Evolutionary conservation across 2,329 filamentous ascomycete genomes (phyloP), one percentile per base, ranked within the genome.

Genomic region (Epichloe brachyelytri): DNA sequence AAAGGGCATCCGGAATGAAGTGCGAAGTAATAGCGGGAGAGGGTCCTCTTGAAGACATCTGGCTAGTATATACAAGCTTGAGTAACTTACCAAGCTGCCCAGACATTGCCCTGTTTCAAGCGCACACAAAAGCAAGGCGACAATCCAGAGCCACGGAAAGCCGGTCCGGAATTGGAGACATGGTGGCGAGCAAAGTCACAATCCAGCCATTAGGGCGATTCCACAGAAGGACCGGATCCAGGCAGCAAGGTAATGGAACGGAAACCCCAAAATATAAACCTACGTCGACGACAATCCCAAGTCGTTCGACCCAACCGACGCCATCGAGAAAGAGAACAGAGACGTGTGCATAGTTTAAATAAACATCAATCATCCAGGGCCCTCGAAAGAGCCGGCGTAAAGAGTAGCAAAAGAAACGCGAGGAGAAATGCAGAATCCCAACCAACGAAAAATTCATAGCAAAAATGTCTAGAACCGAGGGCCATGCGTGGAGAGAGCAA

Each of bases 51-150:
- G 64, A 65, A 68, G 56, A 60, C 59, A 64, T 62, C 68, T 71
- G 68, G 68, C 65, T 65, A 66, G 68, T 73, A 76, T 74, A 71
- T 75, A 76, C 73, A 76, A 69, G 70, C 69, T 69, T 65, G 63
- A 64, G 65, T 61, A 60, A 70, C 73, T 75, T 68, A 76, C 73
- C 73, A 72, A 69, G 72, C 73, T 76, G 73, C 73, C 74, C 71
- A 64, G 71, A 70, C 63, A 60, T 63, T 60, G 62, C 64, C 65
- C 58, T 57, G 59, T 56, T 57, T 43, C 4, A 30, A 22, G 12
- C 43, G 36, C 43, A 46, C 62, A 57, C 17, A 51, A 47, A 37
- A 36, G 33, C 37, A 6, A 33, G 48, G 49, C 26, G 63, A 57
- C 57, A 56, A 53, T 53, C 43, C 54, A 54, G 51, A 50, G 40